phyloP scores from a whole-genome alignment of 805 yeast species.

The Candida sonorensis region DNA sequence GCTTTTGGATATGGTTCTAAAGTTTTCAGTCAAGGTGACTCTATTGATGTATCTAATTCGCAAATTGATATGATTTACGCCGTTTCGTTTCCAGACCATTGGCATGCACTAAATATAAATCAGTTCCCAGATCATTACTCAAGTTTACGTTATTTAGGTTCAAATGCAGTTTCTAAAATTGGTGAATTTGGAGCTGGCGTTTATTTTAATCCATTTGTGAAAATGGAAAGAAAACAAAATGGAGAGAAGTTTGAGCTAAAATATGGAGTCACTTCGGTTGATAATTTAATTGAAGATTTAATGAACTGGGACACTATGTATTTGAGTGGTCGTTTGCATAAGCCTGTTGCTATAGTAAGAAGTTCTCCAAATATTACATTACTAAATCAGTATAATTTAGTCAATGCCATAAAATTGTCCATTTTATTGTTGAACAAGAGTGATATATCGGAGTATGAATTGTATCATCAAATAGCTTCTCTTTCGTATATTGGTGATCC shows the following conservation, averaged over 20 bases:
- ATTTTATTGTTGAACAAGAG: conserved; percentile 42
- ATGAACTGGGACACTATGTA: conserved; percentile 83
- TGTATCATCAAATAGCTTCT: conserved; percentile 71
- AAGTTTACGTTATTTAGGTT: conserved; percentile 50
- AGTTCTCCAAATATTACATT: conserved; percentile 58
- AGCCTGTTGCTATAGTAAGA: conserved; percentile 76
- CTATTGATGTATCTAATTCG: conserved; percentile 33
- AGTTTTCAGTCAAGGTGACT: conserved; percentile 67
- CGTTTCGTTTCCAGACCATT: conserved; percentile 64
- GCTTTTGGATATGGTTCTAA: conserved; percentile 96
- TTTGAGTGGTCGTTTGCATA: conserved; percentile 87
- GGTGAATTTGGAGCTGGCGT: conserved; percentile 82
- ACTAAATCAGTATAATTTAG: conserved; percentile 69
- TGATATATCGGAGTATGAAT: conserved; percentile 32
- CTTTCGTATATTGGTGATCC: conserved; percentile 89
- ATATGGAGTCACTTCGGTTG: conserved; percentile 77
- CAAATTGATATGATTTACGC: conserved; percentile 85
- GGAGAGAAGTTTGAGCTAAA: conserved; percentile 42
- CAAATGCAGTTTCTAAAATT: conserved; percentile 46
- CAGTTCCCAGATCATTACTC: conserved; percentile 78
- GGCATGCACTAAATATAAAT: conserved; percentile 69
- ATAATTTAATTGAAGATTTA: conserved; percentile 57
- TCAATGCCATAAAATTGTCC: conserved; percentile 70
- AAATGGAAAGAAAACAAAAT: conserved; percentile 41
- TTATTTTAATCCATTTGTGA: conserved; percentile 87